phyloP scores from a whole-genome alignment of 805 yeast species.

The Ogataea pilisensis region DNA sequence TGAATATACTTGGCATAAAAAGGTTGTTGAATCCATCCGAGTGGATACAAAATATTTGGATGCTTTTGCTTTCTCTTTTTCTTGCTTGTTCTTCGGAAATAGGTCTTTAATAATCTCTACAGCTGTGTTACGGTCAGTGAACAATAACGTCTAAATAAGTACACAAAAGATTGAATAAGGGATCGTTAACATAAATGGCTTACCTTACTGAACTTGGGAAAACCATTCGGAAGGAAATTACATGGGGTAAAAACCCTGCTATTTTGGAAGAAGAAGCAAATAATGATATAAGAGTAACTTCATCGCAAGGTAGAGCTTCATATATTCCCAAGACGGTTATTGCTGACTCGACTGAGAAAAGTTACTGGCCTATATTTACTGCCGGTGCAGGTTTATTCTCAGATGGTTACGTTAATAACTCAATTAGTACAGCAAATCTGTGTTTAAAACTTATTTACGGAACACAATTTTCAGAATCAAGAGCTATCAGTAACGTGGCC shows the following conservation, averaged over 20 bases:
- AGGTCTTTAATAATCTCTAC: too few relatives aligned
- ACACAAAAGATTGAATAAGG: background rate
- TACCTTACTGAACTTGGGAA: background rate
- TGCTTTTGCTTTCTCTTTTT: too few relatives aligned
- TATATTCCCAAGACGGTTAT: slow-evolving; percentile 23
- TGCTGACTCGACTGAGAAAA: slow-evolving; percentile 20
- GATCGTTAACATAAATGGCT: background rate
- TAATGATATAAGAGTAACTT: slow-evolving; percentile 13
- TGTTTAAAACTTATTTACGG: slow-evolving; percentile 68
- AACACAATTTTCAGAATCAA: slow-evolving; percentile 51
- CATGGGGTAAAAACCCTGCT: slow-evolving; percentile 23
- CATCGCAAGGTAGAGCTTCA: slow-evolving; percentile 20
- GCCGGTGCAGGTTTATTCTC: slow-evolving; percentile 93
- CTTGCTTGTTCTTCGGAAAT: background rate
- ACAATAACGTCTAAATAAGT: too few relatives aligned
- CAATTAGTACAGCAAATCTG: slow-evolving; percentile 72
- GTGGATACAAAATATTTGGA: too few relatives aligned
- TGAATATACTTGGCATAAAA: too few relatives aligned
- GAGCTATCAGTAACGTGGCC: slow-evolving; percentile 74
- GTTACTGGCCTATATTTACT: slow-evolving; percentile 64
- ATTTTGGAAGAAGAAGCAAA: slow-evolving; percentile 10
- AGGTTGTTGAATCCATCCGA: too few relatives aligned
- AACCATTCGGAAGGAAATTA: slow-evolving; percentile 19
- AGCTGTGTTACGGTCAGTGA: too few relatives aligned
- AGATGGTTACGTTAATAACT: slow-evolving; percentile 89